Evolutionary conservation across 306 rosid species (phyloP).

Genomic region (Trichosanthes cucumerina): DNA sequence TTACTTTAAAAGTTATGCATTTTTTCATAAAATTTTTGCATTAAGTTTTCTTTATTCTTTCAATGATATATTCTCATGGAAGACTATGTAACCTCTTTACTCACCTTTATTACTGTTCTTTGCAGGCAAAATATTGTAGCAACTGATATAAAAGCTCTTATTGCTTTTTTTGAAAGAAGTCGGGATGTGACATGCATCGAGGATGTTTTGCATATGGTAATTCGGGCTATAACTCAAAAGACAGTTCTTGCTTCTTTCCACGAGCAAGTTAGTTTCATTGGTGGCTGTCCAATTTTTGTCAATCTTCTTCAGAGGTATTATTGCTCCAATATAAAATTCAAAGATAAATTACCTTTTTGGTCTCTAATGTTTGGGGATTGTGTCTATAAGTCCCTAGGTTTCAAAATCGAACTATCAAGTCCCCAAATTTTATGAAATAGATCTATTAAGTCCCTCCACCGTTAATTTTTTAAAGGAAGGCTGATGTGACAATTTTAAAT

Average conservation of each 20-base stretch:
- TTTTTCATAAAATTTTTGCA: not conserved
- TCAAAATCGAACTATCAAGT: too few relatives aligned
- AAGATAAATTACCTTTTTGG: too few relatives aligned
- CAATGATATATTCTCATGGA: not conserved
- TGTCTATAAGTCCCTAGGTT: too few relatives aligned
- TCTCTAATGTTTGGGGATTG: too few relatives aligned
- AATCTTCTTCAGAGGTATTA: conserved; percentile 92
- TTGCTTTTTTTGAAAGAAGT: conserved; percentile 81
- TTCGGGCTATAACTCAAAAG: conserved; percentile 81
- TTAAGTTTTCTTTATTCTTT: conserved; percentile 9
- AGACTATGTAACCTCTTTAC: conserved; percentile 8
- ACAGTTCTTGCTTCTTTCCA: conserved; percentile 71
- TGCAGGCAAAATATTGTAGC: conserved; percentile 76
- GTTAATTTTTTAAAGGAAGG: too few relatives aligned
- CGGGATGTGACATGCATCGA: conserved; percentile 86
- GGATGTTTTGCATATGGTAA: conserved; percentile 91
- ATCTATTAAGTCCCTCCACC: too few relatives aligned
- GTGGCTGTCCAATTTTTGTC: conserved; percentile 85
- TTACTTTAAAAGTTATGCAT: not conserved
- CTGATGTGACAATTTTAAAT: too few relatives aligned
- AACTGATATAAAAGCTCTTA: conserved; percentile 72
- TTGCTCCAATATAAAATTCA: not conserved
- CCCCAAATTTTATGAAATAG: too few relatives aligned
- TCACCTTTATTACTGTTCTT: conserved; percentile 17
- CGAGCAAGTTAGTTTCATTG: conserved; percentile 63